phyloP scores from a whole-genome alignment of 352 stramenopile genomes.

The Phytopythium chamaehyphon region DNA sequence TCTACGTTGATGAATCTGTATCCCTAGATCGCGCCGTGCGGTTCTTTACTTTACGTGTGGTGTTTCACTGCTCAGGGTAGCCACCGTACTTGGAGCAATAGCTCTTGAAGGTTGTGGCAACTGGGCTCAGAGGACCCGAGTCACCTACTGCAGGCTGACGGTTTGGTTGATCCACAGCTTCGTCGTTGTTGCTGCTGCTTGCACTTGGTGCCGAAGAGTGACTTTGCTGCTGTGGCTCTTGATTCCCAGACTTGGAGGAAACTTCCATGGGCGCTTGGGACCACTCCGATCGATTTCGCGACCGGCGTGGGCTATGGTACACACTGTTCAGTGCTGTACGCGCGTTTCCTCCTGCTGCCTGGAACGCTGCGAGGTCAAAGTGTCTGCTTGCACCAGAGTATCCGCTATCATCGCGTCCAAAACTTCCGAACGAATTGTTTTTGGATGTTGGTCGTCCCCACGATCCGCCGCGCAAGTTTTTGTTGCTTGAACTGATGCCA shows the following conservation, averaged over 20 bases:
- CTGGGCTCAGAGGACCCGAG: slow-evolving; percentile 22
- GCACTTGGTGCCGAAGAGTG: neutral
- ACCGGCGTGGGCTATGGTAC: slow-evolving; percentile 10
- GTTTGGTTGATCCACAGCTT: slow-evolving; percentile 10
- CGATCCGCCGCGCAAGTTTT: neutral
- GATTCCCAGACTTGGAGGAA: neutral
- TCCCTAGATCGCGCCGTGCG: neutral
- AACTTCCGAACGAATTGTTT: slow-evolving; percentile 12
- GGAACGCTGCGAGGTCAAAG: slow-evolving; percentile 61
- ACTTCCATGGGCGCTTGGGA: slow-evolving; percentile 1
- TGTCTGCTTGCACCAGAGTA: slow-evolving; percentile 21
- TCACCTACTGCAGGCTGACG: neutral
- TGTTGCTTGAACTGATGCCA: neutral
- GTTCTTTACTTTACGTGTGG: neutral
- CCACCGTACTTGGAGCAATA: slow-evolving; percentile 88
- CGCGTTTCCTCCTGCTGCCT: slow-evolving; percentile 16
- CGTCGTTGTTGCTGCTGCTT: slow-evolving; percentile 11
- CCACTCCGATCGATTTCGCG: neutral
- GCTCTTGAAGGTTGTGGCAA: slow-evolving; percentile 53
- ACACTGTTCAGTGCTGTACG: slow-evolving; percentile 2
- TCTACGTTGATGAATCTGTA: neutral
- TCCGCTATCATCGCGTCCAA: slow-evolving; percentile 21
- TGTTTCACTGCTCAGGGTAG: slow-evolving; percentile 49
- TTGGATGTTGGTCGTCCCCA: slow-evolving; percentile 1
- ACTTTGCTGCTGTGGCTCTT: neutral